phyloP scores from a whole-genome alignment of 1,139 yeast genomes.

The Groenewaldozyma sp. region DNA sequence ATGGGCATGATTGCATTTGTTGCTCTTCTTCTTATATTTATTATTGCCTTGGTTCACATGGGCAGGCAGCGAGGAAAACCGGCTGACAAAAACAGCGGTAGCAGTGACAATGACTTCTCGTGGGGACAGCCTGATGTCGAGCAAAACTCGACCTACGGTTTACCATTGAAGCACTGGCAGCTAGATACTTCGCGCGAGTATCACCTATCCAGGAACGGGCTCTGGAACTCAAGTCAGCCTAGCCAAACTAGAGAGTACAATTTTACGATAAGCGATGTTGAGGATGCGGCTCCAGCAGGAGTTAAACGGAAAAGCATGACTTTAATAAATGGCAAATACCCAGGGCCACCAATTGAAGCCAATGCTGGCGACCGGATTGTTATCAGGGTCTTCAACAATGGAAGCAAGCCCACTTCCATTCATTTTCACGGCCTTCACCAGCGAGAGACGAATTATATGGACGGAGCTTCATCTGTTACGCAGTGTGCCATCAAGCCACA shows the following conservation, averaged over 20 bases:
- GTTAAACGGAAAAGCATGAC: constrained; percentile 45
- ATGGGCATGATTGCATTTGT: background rate
- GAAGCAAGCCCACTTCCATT: constrained; percentile 55
- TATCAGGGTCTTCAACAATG: constrained; percentile 53
- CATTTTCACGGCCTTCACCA: constrained; percentile 84
- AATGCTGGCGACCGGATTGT: constrained; percentile 57
- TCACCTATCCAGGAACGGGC: constrained; percentile 16
- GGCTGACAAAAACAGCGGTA: background rate
- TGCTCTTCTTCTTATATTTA: background rate
- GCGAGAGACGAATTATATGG: constrained; percentile 55
- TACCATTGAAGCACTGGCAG: constrained; percentile 22
- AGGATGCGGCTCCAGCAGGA: constrained; percentile 57
- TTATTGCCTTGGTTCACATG: background rate
- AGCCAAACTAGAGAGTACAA: constrained; percentile 35
- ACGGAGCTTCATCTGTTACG: constrained; percentile 71
- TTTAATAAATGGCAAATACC: constrained; percentile 68
- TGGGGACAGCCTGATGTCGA: too few relatives aligned
- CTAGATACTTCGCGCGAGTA: constrained; percentile 25
- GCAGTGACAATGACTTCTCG: too few relatives aligned
- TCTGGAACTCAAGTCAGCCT: constrained; percentile 12
- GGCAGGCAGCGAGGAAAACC: background rate
- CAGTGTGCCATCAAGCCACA: constrained; percentile 78
- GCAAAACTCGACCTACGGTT: constrained; percentile 19
- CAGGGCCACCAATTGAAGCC: constrained; percentile 66
- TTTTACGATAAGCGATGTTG: constrained; percentile 56